These are phyloP conservation scores for Albifimbria verrucaria DNA, from an alignment of 2,329 filamentous ascomycete species.

Conservation along the genomic window DNA sequence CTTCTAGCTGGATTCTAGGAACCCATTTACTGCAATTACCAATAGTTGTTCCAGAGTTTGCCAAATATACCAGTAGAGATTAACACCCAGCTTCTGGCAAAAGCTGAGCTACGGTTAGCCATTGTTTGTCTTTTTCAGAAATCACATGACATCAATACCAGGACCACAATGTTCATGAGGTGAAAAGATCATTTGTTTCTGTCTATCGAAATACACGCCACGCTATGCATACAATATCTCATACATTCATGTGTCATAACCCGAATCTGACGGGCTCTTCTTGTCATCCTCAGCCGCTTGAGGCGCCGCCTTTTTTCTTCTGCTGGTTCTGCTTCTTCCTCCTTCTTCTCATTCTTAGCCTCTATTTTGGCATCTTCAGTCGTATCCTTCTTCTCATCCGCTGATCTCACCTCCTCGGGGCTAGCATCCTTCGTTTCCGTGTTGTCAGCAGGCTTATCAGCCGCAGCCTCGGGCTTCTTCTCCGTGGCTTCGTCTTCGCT, in stretches of 20 bases:
- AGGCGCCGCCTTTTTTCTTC: no score
- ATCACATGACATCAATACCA: not conserved
- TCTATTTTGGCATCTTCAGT: conserved; percentile 8
- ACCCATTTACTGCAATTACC: no score
- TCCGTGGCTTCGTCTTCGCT: conserved; percentile 19
- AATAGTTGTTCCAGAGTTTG: no score
- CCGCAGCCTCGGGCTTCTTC: conserved; percentile 11
- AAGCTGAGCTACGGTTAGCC: no score
- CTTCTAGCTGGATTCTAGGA: no score
- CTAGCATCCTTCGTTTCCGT: not conserved
- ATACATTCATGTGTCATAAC: conserved; percentile 23
- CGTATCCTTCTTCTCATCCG: conserved; percentile 9
- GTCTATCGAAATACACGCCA: not conserved
- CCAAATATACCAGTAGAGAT: no score
- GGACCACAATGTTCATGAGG: not conserved
- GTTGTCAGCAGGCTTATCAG: conserved; percentile 11
- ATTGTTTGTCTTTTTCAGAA: not conserved
- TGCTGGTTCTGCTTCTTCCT: not conserved
- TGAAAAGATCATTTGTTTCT: not conserved
- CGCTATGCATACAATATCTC: not conserved
- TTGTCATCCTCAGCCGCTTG: conserved; percentile 11
- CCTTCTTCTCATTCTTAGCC: conserved; percentile 3
- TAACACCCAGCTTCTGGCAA: no score
- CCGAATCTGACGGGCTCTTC: conserved; percentile 30
- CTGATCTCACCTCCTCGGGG: not conserved